Conservation (phyloP, 306 rosid species). For the Hippophae rhamnoides region DNA sequence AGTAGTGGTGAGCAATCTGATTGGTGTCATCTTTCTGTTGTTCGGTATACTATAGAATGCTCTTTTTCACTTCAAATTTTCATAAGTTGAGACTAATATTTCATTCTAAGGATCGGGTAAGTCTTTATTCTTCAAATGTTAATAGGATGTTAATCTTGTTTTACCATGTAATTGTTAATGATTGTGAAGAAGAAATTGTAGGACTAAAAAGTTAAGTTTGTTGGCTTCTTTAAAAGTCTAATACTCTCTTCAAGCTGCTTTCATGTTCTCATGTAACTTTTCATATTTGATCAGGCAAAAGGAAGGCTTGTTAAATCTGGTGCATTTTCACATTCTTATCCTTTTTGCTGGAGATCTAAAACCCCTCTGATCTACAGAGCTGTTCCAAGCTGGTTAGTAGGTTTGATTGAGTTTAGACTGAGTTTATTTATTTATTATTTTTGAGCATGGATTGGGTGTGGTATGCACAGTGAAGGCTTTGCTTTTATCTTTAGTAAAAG, state of each 20-base stretch:
- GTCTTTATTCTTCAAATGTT: neutral
- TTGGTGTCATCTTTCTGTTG: neutral
- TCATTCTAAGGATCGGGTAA: neutral
- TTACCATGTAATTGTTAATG: too few species aligned
- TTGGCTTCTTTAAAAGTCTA: neutral
- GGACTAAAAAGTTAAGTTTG: neutral
- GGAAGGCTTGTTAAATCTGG: conserved; percentile 82
- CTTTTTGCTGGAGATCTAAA: conserved; percentile 84
- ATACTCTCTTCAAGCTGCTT: conserved; percentile 1
- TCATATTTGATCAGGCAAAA: conserved; percentile 49
- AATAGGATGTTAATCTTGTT: neutral
- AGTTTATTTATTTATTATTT: neutral
- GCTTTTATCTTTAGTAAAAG: too few species aligned
- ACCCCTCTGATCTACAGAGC: conserved; percentile 95
- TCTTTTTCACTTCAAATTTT: neutral
- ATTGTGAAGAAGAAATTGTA: neutral
- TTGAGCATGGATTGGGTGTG: neutral
- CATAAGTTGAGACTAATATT: neutral
- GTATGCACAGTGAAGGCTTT: too few species aligned
- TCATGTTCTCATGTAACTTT: conserved; percentile 10
- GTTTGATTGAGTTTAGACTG: neutral
- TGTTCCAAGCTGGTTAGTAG: conserved; percentile 88
- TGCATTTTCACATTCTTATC: conserved; percentile 76
- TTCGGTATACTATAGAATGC: neutral
- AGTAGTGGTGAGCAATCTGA: neutral